Evolutionary conservation across 768 basidiomycete genomes (phyloP).

Genomic region (Mycena venus): DNA sequence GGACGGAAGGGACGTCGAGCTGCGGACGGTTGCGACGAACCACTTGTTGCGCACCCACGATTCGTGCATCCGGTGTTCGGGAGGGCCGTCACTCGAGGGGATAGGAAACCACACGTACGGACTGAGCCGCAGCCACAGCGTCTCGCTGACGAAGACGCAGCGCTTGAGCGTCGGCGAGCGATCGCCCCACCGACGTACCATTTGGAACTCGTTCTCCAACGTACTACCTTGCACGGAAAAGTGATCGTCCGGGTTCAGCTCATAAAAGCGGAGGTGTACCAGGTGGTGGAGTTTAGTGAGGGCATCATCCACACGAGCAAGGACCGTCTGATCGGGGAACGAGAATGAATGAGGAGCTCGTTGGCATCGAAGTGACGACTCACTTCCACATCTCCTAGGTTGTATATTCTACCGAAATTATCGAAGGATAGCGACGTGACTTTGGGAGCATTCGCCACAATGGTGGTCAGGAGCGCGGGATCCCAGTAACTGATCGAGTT

Average conservation of each 20-base stretch:
- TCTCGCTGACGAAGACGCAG: background rate
- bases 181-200: background rate
- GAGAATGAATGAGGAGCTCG: no score
- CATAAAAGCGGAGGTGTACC: background rate
- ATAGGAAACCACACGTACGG: background rate
- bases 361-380: no score
- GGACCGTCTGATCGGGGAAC: no score
- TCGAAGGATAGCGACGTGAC: no score
- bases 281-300: background rate
- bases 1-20: background rate
- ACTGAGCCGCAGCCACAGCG: background rate
- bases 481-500: no score
- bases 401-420: no score
- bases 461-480: no score
- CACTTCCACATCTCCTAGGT: no score
- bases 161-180: background rate
- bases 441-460: no score
- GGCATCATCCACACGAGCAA: background rate
- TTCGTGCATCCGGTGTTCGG: background rate
- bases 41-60: background rate
- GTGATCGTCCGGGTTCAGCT: background rate
- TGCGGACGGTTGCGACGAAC: background rate
- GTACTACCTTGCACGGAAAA: background rate
- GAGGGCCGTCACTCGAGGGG: background rate
- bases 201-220: background rate